phyloP scores from a whole-genome alignment of 768 basidiomycete species.

The Epithele typhae region DNA sequence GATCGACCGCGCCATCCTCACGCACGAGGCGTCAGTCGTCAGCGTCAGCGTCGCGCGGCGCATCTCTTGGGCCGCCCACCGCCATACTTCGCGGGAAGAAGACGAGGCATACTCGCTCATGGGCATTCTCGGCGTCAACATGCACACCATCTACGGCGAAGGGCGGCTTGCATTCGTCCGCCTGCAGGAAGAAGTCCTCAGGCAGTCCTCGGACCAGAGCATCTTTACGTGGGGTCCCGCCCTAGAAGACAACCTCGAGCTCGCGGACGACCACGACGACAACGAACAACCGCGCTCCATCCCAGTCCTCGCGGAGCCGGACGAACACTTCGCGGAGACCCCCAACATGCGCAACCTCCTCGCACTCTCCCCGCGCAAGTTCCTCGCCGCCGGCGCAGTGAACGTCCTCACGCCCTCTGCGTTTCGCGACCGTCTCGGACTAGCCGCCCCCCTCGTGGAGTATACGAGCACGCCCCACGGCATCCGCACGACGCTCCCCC shows the following conservation, averaged over 20 bases:
- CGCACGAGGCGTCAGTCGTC: neutral
- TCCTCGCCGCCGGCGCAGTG: neutral
- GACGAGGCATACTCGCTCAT: constrained; percentile 8
- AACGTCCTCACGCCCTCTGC: neutral
- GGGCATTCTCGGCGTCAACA: constrained; percentile 4
- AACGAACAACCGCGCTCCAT: neutral
- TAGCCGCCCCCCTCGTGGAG: neutral
- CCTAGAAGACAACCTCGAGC: neutral
- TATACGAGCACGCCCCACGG: neutral
- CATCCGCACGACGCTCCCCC: constrained; percentile 1
- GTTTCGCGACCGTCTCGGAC: neutral
- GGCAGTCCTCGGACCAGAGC: constrained; percentile 1
- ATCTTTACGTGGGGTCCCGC: constrained; percentile 3
- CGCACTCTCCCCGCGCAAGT: constrained; percentile 2
- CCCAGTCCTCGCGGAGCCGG: neutral
- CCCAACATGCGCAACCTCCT: neutral
- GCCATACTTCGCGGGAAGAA: constrained; percentile 2
- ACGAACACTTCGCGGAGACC: neutral
- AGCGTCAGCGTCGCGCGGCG: constrained; percentile 4
- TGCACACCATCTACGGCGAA: constrained; percentile 6
- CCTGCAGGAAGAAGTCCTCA: constrained; percentile 5
- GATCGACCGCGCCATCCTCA: neutral
- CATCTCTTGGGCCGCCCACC: constrained; percentile 6
- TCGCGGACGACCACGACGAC: neutral
- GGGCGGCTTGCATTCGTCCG: constrained; percentile 3